These are phyloP conservation scores for Ocimum tenuiflorum DNA, from an alignment of 257 asterid genomes.

Conservation along the genomic window DNA sequence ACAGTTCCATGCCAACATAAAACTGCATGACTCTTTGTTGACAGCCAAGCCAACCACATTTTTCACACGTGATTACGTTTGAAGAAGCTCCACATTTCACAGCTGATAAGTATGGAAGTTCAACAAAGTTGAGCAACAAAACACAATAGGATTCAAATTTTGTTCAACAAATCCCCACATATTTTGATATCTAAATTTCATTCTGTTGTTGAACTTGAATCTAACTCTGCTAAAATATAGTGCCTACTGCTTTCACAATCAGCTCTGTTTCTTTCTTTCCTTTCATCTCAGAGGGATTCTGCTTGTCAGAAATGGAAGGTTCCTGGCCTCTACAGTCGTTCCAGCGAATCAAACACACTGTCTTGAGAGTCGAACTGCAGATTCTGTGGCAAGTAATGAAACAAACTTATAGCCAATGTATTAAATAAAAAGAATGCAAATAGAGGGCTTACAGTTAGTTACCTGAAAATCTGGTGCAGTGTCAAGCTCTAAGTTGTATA, in stretches of 20 bases:
- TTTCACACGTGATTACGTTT: slow-evolving; percentile 3
- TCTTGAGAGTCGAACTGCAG: slow-evolving; percentile 51
- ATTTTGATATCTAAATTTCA: too few species aligned
- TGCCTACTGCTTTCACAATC: background rate
- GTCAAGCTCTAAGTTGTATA: slow-evolving; percentile 53
- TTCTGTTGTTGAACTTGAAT: background rate
- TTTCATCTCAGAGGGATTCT: too few species aligned
- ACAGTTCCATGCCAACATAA: background rate
- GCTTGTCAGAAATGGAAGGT: background rate
- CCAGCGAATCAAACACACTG: slow-evolving; percentile 47
- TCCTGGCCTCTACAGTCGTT: slow-evolving; percentile 26
- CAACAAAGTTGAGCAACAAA: slow-evolving; percentile 9
- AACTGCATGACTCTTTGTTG: background rate
- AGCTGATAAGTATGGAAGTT: background rate
- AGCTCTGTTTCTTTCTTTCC: background rate
- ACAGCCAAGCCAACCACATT: too few species aligned
- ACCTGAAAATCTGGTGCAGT: slow-evolving; percentile 59
- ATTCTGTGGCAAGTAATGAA: slow-evolving; percentile 37
- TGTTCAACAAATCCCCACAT: too few species aligned
- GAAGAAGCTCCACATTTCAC: background rate
- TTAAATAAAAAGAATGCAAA: background rate
- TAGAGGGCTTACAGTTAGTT: slow-evolving; percentile 32
- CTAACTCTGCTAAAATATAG: background rate
- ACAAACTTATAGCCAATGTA: background rate
- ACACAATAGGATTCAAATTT: too few species aligned